Conservation (phyloP, 2,329 filamentous ascomycete species). For the Alternaria sp. region DNA sequence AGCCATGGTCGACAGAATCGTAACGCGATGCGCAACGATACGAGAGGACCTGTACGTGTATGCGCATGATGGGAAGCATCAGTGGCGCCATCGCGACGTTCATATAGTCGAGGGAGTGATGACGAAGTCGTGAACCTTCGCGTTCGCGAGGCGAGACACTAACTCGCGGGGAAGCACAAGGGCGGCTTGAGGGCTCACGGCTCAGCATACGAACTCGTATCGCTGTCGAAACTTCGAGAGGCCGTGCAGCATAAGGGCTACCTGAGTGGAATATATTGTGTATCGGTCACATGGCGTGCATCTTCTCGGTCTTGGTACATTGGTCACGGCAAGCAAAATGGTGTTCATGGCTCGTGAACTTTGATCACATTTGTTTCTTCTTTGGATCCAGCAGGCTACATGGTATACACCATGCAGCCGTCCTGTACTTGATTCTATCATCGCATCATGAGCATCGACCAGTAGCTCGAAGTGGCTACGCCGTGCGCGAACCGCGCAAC, state of each 20-base stretch:
- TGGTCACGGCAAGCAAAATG: neutral
- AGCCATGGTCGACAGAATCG: conserved; percentile 28
- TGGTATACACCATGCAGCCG: neutral
- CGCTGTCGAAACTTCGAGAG: conserved; percentile 7
- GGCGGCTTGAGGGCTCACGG: conserved; percentile 17
- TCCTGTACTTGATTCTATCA: conserved; percentile 12
- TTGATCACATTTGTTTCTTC: conserved; percentile 9
- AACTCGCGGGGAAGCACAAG: conserved; percentile 18
- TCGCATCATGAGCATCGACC: conserved; percentile 7
- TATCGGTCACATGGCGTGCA: neutral
- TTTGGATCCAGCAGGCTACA: conserved; percentile 2
- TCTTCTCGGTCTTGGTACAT: neutral
- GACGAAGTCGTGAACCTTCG: conserved; percentile 28
- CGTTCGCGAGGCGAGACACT: conserved; percentile 22
- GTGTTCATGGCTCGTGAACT: conserved; percentile 1
- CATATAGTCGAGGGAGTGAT: conserved; percentile 22
- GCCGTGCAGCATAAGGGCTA: neutral
- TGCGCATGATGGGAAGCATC: conserved; percentile 5
- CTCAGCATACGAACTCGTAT: conserved; percentile 11
- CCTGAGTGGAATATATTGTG: neutral
- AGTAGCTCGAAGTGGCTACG: neutral
- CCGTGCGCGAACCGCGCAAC: conserved; percentile 38
- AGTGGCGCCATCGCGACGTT: conserved; percentile 17
- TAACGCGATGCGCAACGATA: neutral
- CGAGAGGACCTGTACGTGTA: neutral